Evolutionary conservation across 2,329 filamentous ascomycete genomes (phyloP).

Genomic region (Aschersonia sp.): DNA sequence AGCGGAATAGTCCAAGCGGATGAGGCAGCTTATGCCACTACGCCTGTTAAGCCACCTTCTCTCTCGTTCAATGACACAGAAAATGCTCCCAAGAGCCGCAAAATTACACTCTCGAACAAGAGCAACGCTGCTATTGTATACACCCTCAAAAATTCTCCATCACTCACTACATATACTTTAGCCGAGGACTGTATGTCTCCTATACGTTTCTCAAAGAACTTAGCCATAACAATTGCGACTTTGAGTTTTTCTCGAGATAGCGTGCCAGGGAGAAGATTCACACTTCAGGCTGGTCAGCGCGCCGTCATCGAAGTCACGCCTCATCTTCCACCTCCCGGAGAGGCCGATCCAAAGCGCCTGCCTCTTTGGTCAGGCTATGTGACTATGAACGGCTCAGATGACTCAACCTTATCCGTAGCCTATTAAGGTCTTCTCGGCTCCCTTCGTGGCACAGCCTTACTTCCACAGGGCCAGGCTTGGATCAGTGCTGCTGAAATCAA

Average conservation of each 20-base stretch:
- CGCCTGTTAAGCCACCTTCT: constrained; percentile 36
- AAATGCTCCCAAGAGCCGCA: constrained; percentile 30
- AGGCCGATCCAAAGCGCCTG: constrained; percentile 15
- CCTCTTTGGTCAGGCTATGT: constrained; percentile 29
- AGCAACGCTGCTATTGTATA: constrained; percentile 35
- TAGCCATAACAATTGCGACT: constrained; percentile 23
- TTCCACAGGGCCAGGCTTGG: constrained; percentile 9
- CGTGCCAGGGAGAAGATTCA: constrained; percentile 15
- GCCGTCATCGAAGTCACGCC: constrained; percentile 31
- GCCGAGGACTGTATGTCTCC: constrained; percentile 18
- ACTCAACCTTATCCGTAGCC: constrained; percentile 19
- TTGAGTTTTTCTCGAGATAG: constrained; percentile 25
- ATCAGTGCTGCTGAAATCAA: constrained; percentile 15
- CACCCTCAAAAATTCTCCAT: constrained; percentile 30
- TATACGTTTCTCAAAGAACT: constrained; percentile 27
- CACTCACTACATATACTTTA: constrained; percentile 38
- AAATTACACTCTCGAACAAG: constrained; percentile 41
- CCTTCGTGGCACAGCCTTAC: constrained; percentile 11
- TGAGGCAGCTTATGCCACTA: constrained; percentile 39
- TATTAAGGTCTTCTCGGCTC: constrained; percentile 24
- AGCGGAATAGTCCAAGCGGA: constrained; percentile 44
- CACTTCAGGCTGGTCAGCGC: constrained; percentile 24
- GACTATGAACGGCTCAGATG: constrained; percentile 22
- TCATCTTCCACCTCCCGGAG: constrained; percentile 26
- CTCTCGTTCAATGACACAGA: constrained; percentile 51